A percentile compares a stretch with the other conserved stretches of the same genome.
These are phyloP conservation scores for Hypoxylon sp. DNA, from an alignment of 2,329 filamentous ascomycete species.

Conservation along the genomic window DNA sequence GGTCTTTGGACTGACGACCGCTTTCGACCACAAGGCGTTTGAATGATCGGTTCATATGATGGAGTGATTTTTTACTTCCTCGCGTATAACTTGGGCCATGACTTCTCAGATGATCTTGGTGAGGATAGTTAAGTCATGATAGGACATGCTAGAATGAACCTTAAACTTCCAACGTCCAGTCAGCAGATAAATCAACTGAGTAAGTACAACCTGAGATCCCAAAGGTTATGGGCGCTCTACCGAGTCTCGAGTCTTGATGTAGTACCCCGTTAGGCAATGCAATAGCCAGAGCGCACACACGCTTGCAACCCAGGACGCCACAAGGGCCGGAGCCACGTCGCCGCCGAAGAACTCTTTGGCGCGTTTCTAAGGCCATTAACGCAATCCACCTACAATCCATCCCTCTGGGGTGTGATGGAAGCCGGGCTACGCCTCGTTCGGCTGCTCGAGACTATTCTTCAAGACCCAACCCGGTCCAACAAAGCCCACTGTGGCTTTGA, in stretches of 20 bases:
- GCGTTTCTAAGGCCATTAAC: slow-evolving; percentile 5
- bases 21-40: neutral
- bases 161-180: slow-evolving; percentile 17
- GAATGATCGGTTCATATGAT: neutral
- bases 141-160: neutral
- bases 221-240: neutral
- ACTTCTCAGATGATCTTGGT: neutral
- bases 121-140: neutral
- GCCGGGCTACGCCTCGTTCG: slow-evolving; percentile 2
- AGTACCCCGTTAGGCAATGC: slow-evolving; percentile 26
- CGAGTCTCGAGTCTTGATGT: slow-evolving; percentile 18
- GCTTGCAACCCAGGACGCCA: neutral
- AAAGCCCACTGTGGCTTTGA: slow-evolving; percentile 20
- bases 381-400: slow-evolving; percentile 19
- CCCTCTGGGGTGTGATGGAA: slow-evolving; percentile 16
- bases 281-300: slow-evolving; percentile 13
- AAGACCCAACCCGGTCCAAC: slow-evolving; percentile 22
- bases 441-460: slow-evolving; percentile 13
- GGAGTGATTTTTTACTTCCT: neutral
- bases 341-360: neutral
- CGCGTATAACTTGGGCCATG: neutral
- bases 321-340: slow-evolving; percentile 6
- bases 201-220: slow-evolving; percentile 14
- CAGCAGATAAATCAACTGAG: slow-evolving; percentile 29
- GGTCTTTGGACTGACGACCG: too few species aligned